Evolutionary conservation across 352 stramenopile species (phyloP).

Genomic region (Phytophthora ramorum): DNA sequence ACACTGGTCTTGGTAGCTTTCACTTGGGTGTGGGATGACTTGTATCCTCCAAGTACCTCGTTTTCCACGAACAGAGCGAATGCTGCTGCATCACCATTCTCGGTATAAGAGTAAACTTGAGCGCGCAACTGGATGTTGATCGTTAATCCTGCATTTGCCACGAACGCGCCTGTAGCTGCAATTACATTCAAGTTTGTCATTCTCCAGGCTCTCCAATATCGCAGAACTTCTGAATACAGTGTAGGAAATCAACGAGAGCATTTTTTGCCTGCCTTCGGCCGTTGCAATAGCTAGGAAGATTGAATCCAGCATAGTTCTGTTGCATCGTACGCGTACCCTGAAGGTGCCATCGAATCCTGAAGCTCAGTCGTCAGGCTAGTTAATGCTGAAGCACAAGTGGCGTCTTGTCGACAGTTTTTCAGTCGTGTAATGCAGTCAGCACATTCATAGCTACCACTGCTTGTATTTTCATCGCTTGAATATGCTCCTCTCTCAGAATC

Average conservation of each 20-base stretch:
- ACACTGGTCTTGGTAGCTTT: not conserved
- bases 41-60: not conserved
- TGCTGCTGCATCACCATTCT: not conserved
- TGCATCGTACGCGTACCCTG: not conserved
- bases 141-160: not conserved
- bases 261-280: not conserved
- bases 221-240: not conserved
- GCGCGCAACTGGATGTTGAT: not conserved
- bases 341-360: not conserved
- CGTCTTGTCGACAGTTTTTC: not conserved
- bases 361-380: not conserved
- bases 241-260: not conserved
- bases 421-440: not conserved
- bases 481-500: too few species aligned
- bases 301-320: not conserved
- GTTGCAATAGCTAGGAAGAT: not conserved
- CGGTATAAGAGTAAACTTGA: not conserved
- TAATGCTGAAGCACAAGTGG: not conserved
- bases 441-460: not conserved
- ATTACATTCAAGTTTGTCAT: not conserved
- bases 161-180: not conserved
- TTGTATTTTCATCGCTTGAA: not conserved
- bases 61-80: slow-evolving; percentile 1
- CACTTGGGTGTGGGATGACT: not conserved
- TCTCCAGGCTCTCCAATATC: not conserved